phyloP scores from a whole-genome alignment of 352 stramenopile genomes.

The Detonula confervacea region DNA sequence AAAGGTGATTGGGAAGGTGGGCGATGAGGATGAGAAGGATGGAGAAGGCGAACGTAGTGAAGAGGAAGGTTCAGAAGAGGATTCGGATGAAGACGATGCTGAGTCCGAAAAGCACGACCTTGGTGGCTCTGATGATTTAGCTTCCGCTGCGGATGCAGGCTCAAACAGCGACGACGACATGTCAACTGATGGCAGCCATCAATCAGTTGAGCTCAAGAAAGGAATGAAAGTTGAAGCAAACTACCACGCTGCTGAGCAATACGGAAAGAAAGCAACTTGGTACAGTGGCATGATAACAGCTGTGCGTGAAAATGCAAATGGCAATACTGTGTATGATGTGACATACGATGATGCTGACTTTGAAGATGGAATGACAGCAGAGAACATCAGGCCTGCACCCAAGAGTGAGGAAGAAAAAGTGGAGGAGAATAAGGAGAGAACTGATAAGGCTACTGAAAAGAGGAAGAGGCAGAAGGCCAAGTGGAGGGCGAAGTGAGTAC shows the following conservation, averaged over 20 bases:
- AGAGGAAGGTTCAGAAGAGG: constrained; percentile 38
- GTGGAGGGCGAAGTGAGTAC: constrained; percentile 63
- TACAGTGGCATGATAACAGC: constrained; percentile 70
- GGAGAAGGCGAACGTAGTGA: constrained; percentile 50
- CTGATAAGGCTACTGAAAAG: constrained; percentile 35
- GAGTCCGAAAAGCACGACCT: constrained; percentile 44
- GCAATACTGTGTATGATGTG: constrained; percentile 72
- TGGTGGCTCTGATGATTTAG: constrained; percentile 42
- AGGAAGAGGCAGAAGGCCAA: constrained; percentile 57
- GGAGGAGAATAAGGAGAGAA: constrained; percentile 38
- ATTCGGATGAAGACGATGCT: constrained; percentile 58
- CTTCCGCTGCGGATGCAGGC: constrained; percentile 19
- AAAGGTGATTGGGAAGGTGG: constrained; percentile 70
- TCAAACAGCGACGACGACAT: constrained; percentile 27
- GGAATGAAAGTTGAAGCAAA: constrained; percentile 74
- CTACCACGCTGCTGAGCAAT: constrained; percentile 79
- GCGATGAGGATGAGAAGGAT: constrained; percentile 75
- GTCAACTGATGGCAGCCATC: constrained; percentile 19
- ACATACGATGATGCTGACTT: constrained; percentile 88
- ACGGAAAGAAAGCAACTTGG: constrained; percentile 72
- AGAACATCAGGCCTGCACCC: constrained; percentile 71
- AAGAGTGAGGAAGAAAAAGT: constrained; percentile 54
- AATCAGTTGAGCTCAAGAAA: constrained; percentile 38
- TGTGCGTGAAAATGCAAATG: constrained; percentile 50
- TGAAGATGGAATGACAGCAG: constrained; percentile 81